Percentiles rank a stretch among this genome's conserved stretches.
Conservation (phyloP, 2,329 filamentous ascomycete species). For the Fusarium pseudoanthophilum region DNA sequence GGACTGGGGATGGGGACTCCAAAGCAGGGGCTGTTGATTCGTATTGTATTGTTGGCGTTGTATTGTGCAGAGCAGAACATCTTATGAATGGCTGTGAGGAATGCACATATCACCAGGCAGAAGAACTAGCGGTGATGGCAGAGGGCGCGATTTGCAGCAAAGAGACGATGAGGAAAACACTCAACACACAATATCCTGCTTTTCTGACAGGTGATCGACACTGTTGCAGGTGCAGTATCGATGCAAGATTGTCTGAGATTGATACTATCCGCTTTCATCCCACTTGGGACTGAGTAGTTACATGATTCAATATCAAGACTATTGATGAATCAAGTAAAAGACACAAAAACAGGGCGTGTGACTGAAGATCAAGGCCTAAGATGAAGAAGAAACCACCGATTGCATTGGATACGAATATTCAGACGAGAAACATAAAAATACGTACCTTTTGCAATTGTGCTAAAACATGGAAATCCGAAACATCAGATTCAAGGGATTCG, state of each 20-base stretch:
- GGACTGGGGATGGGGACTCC: slow-evolving; percentile 18
- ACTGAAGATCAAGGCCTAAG: slow-evolving; percentile 5
- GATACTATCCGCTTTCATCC: slow-evolving; percentile 10
- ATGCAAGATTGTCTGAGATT: slow-evolving; percentile 27
- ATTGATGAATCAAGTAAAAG: slow-evolving; percentile 5
- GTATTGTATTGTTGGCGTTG: slow-evolving; percentile 1
- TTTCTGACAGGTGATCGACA: slow-evolving; percentile 19
- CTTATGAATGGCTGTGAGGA: slow-evolving; percentile 6
- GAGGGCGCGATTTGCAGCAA: slow-evolving; percentile 10
- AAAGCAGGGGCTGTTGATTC: slow-evolving; percentile 7
- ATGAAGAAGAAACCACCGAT: neutral
- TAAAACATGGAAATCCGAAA: slow-evolving; percentile 39
- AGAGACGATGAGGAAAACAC: slow-evolving; percentile 5
- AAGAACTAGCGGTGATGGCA: slow-evolving; percentile 22
- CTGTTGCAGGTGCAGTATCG: slow-evolving; percentile 15
- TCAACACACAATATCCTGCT: slow-evolving; percentile 9
- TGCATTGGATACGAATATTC: slow-evolving; percentile 13
- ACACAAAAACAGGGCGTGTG: slow-evolving; percentile 7
- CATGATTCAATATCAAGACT: slow-evolving; percentile 18
- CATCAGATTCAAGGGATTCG: slow-evolving; percentile 30
- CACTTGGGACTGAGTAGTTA: slow-evolving; percentile 26
- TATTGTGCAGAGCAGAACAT: slow-evolving; percentile 13
- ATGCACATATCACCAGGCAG: neutral
- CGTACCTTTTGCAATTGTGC: slow-evolving; percentile 29
- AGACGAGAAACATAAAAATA: slow-evolving; percentile 14